Base-by-base conservation (phyloP, 805 yeast genomes). In the Candida verbasci region DNA sequence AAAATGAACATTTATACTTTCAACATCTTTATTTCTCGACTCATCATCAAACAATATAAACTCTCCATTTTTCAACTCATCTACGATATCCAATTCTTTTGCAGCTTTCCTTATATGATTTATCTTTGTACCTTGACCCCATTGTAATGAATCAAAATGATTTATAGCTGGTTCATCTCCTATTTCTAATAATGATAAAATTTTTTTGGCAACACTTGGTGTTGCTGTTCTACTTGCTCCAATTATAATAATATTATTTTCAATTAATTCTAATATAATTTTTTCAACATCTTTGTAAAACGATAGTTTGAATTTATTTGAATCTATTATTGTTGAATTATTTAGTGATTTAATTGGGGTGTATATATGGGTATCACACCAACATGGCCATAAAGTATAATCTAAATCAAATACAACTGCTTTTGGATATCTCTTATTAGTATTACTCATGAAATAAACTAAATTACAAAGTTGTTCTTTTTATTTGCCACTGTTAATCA, bases 191-290 rank as follows among this genome's bases (percentile, higher is more conserved):
- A 70, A 55, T 7, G 69, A 62, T 35, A 86, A 58, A 50, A 87
- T 56, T 37, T 77, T 74, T 44, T 68, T 67, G 2, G 96, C 96
- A n/a, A 82, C 62, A n/a, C 72, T 66, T 0, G 95, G 95, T 1
- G 86, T 76, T 42, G 76, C 75, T 0, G 96, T 87, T 46, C 95
- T 66, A 17, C 91, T 81, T 0, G 96, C 96, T 3, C 82, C 78
- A 20, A 82, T 70, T 1, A 85, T 69, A 23, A 55, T 58, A 6
- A 80, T 78, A 2, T 60, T 57, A 14, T 75, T 59, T 1, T 58
- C 58, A 21, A 59, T 57, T 38, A 87, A 58, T 38, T 76, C 80
- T 9, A 53, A 49, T 11, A 87, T 58, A 8, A 87, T 81, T 10
- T 63, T 68, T 9, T 76, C 78, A 14, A 87, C 91, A 45, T 87